These are phyloP conservation scores for Kwoniella bestiolae DNA, from an alignment of 768 basidiomycete species.

Conservation along the genomic window DNA sequence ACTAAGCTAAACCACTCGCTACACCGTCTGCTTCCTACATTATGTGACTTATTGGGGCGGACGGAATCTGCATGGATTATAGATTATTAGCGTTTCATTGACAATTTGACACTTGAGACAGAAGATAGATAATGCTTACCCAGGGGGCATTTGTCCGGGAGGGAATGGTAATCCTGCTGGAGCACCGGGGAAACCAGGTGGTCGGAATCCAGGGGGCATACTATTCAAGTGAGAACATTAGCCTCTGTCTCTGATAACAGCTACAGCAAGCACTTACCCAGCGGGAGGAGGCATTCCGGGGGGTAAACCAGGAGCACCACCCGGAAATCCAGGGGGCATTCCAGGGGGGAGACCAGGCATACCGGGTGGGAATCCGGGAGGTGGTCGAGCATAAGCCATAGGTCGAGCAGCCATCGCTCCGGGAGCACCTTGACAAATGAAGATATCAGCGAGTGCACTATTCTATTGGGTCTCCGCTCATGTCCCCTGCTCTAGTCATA, in stretches of 20 bases:
- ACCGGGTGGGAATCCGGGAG: constrained; percentile 59
- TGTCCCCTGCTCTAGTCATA: too few species aligned
- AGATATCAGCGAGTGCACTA: too few species aligned
- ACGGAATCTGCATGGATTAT: constrained; percentile 40
- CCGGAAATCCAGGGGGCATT: constrained; percentile 57
- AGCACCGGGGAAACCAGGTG: constrained; percentile 51
- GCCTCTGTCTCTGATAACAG: not conserved
- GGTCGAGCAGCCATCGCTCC: constrained; percentile 58
- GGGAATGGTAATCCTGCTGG: constrained; percentile 55
- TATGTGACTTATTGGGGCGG: constrained; percentile 44
- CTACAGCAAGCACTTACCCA: constrained; percentile 38
- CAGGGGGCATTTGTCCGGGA: constrained; percentile 57
- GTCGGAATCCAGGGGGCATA: constrained; percentile 56
- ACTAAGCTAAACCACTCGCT: too few species aligned
- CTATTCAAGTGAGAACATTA: constrained; percentile 16
- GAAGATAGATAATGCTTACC: constrained; percentile 39
- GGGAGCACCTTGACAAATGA: constrained; percentile 51
- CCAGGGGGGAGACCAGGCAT: constrained; percentile 79
- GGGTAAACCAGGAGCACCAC: constrained; percentile 46
- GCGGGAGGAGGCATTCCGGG: constrained; percentile 55
- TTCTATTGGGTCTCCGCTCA: too few species aligned
- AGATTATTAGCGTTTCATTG: constrained; percentile 10
- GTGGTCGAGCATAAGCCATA: constrained; percentile 58
- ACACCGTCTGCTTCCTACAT: not conserved
- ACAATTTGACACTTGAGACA: not conserved